Percentiles rank a stretch among this genome's conserved stretches.
Conservation (phyloP, 1,284 basidiomycete species). For the Puccinia coronata region DNA sequence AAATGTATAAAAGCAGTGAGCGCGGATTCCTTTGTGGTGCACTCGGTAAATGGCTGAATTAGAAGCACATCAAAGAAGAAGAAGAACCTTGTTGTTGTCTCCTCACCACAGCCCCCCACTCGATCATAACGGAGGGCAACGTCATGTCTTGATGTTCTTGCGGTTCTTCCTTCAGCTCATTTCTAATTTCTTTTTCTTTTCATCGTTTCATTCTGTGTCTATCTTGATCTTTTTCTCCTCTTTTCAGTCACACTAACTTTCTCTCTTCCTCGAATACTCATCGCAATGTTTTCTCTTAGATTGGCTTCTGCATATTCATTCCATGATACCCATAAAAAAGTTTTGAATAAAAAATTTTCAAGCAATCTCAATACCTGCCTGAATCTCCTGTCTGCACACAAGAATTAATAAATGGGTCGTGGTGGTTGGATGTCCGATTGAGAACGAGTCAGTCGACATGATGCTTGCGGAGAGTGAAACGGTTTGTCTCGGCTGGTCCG, state of each 20-base stretch:
- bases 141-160: neutral
- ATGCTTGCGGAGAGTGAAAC: too few relatives aligned
- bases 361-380: neutral
- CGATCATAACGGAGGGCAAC: neutral
- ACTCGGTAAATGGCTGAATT: neutral
- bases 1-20: conserved; percentile 14
- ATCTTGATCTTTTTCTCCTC: neutral
- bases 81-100: too few relatives aligned
- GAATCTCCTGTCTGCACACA: neutral
- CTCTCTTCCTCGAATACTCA: neutral
- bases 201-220: neutral
- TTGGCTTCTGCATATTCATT: neutral
- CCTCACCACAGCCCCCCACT: neutral
- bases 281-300: neutral
- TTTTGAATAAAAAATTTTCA: neutral
- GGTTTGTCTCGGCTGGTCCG: too few relatives aligned
- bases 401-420: too few relatives aligned
- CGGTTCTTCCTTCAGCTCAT: neutral
- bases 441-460: too few relatives aligned
- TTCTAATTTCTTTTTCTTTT: neutral
- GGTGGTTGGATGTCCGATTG: too few relatives aligned
- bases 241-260: neutral
- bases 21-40: neutral
- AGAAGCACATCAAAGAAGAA: neutral
- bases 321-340: neutral